phyloP scores from a whole-genome alignment of 306 rosid species.

The Gillenia trifoliata region DNA sequence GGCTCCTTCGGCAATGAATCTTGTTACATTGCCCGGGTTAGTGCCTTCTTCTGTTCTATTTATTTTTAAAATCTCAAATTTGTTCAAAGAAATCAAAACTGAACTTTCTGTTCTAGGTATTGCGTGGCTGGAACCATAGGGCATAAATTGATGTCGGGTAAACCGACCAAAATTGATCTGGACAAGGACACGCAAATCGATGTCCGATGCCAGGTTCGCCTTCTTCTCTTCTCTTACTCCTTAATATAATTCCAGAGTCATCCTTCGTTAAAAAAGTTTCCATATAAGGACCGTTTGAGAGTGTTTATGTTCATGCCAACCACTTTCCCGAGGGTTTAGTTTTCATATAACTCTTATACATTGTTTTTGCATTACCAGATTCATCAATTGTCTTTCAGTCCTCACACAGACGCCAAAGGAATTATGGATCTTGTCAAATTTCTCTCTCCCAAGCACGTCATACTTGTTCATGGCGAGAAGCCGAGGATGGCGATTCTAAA shows the following conservation, averaged over 20 bases:
- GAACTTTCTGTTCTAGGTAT: slow-evolving; percentile 43
- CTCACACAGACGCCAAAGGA: slow-evolving; percentile 94
- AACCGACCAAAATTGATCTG: slow-evolving; percentile 60
- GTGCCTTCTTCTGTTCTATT: not conserved
- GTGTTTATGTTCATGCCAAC: too few relatives aligned
- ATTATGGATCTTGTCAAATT: slow-evolving; percentile 92
- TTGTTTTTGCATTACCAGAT: slow-evolving; percentile 47
- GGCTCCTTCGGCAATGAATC: slow-evolving; percentile 86
- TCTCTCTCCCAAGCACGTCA: slow-evolving; percentile 83
- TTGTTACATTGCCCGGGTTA: slow-evolving; percentile 82
- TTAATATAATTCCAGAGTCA: too few relatives aligned
- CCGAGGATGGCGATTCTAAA: slow-evolving; percentile 75
- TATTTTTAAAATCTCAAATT: not conserved
- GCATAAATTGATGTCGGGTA: slow-evolving; percentile 78
- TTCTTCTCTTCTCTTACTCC: slow-evolving; percentile 15
- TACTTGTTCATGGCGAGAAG: slow-evolving; percentile 90
- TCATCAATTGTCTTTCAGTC: slow-evolving; percentile 91
- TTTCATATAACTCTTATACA: not conserved
- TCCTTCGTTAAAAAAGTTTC: too few relatives aligned
- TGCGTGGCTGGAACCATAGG: slow-evolving; percentile 87
- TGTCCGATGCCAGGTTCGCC: slow-evolving; percentile 79
- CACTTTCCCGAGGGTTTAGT: too few relatives aligned
- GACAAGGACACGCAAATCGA: slow-evolving; percentile 63
- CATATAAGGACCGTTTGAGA: too few relatives aligned
- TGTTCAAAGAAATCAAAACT: not conserved